Base-by-base conservation (phyloP, 1,139 yeast genomes). In the Martiniozyma asiatica region DNA sequence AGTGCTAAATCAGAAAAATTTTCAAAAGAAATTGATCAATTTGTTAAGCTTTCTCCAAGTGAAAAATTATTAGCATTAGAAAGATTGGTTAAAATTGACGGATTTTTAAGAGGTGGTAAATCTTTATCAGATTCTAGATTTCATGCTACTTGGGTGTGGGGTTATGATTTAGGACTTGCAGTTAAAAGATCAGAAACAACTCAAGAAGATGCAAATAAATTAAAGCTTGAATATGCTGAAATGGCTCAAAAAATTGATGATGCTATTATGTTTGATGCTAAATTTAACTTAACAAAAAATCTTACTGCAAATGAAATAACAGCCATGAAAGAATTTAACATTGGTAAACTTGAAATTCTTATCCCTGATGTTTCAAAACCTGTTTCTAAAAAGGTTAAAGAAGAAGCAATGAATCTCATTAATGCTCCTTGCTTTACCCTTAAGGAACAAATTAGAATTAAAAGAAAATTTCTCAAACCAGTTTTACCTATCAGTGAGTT, bases 61-160 rank as follows among this genome's bases (percentile, higher is more conserved):
- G 62, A 63, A n/a, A 27, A 52, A 11, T 44, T 47, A 3, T 30
- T 59, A n/a, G 71, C 69, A 3, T 55, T 69, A 8, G 47, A 55
- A 23, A 69, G 89, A 47, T 56, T 80, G 31, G 52, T 67, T 12
- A 56, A 62, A 22, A 58, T 79, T 29, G 64, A 62, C 40, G 63
- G 64, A 27, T 65, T 58, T 35, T 35, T 71, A 30, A 61, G 61
- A 42, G 69, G 66, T 35, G 75, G 71, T 14, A 65, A 70, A 33
- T 33, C 56, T 1, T 40, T 60, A n/a, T 62, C 59, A 26, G 82
- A 78, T 31, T 74, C 87, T 8, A 61, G 61, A 36, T 58, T 58
- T 28, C 79, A 76, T 39, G 65, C 78, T 2, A 64, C 72, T 13
- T 68, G 54, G 53, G 65, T 64, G 43, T 51, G 63, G 35, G 44